A percentile compares a stretch with the other conserved stretches of the same genome.
phyloP scores from a whole-genome alignment of 2,329 filamentous ascomycete genomes.

The Botryotinia narcissicola region DNA sequence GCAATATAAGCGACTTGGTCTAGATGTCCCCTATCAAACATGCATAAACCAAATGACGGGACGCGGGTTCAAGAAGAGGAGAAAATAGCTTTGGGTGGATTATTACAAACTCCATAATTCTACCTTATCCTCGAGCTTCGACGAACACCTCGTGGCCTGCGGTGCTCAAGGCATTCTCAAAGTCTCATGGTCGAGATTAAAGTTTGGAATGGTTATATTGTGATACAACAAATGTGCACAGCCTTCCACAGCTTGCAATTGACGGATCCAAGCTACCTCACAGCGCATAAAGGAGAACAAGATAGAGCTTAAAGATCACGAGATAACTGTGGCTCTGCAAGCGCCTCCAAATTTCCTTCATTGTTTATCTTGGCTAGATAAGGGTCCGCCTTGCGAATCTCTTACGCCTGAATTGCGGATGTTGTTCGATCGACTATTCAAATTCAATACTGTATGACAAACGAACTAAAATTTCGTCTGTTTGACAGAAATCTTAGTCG shows the following conservation, averaged over 20 bases:
- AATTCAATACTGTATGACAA: neutral
- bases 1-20: neutral
- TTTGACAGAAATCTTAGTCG: neutral
- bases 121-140: neutral
- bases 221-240: neutral
- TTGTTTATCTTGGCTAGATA: neutral
- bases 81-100: neutral
- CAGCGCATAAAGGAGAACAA: neutral
- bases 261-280: neutral
- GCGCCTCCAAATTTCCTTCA: neutral
- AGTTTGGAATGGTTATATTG: neutral
- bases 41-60: neutral
- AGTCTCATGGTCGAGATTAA: neutral
- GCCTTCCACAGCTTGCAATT: neutral
- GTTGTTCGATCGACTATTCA: neutral
- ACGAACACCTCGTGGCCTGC: neutral
- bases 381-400: neutral
- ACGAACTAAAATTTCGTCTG: neutral
- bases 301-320: neutral
- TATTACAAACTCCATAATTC: neutral
- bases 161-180: neutral
- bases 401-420: neutral
- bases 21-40: neutral
- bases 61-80: neutral
- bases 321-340: conserved; percentile 1